Evolutionary conservation across 1,284 basidiomycete species (phyloP).

Genomic region (Boletellus deceptivus): DNA sequence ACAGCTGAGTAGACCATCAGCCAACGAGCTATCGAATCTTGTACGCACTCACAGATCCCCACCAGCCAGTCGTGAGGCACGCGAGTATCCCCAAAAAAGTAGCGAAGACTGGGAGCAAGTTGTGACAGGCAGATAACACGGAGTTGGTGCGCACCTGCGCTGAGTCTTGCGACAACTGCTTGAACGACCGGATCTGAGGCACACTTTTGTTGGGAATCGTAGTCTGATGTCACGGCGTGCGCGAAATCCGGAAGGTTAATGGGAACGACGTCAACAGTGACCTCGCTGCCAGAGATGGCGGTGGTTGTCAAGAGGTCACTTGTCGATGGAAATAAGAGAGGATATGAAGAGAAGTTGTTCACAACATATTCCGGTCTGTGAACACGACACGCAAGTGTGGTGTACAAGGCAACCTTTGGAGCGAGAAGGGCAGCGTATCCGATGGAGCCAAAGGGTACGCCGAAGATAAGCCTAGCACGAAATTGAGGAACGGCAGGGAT

Average conservation of each 20-base stretch:
- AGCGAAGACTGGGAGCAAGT: slow-evolving; percentile 47
- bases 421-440: slow-evolving; percentile 56
- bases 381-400: slow-evolving; percentile 50
- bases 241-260: slow-evolving; percentile 1
- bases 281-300: neutral
- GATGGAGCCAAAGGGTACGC: slow-evolving; percentile 52
- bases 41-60: slow-evolving; percentile 59
- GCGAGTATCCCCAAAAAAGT: slow-evolving; percentile 70
- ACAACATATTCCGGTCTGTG: slow-evolving; percentile 51
- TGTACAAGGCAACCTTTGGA: slow-evolving; percentile 65
- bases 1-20: slow-evolving; percentile 46
- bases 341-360: neutral
- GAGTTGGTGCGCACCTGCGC: slow-evolving; percentile 45
- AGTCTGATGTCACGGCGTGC: neutral
- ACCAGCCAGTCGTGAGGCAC: slow-evolving; percentile 80
- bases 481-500: neutral
- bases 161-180: slow-evolving; percentile 67
- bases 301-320: neutral
- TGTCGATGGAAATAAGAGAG: neutral
- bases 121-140: slow-evolving; percentile 5
- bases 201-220: slow-evolving; percentile 42
- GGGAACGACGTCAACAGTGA: neutral
- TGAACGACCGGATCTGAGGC: slow-evolving; percentile 71
- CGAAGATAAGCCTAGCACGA: slow-evolving; percentile 51
- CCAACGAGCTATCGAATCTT: neutral